Evolutionary conservation across 306 rosid genomes (phyloP).

Genomic region (Oxytropis ochrocephala): DNA sequence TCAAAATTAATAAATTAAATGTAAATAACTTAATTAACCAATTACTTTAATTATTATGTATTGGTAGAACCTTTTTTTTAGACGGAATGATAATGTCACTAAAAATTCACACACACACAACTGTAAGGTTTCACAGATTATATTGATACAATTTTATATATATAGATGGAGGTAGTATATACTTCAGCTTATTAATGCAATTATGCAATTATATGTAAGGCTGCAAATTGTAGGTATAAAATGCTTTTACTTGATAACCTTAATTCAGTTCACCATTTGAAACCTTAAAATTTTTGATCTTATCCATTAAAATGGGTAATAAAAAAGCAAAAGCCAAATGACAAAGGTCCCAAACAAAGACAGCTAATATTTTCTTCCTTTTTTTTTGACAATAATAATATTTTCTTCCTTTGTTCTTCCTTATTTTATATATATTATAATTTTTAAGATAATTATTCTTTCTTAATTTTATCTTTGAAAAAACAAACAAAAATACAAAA

Average conservation of each 20-base stretch:
- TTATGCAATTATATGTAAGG: neutral
- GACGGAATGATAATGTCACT: too few species aligned
- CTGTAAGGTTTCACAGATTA: too few species aligned
- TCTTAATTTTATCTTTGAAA: neutral
- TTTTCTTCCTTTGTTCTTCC: neutral
- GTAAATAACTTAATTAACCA: too few species aligned
- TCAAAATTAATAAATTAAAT: too few species aligned
- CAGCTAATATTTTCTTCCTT: neutral
- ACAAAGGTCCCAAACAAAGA: neutral
- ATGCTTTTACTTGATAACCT: slow-evolving; percentile 1
- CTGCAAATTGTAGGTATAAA: neutral
- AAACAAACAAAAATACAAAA: neutral
- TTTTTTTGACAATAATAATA: neutral
- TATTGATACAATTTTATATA: too few species aligned
- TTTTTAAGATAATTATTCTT: neutral
- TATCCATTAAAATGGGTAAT: neutral
- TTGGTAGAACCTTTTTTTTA: too few species aligned
- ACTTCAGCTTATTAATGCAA: neutral
- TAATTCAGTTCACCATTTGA: neutral
- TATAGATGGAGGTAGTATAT: too few species aligned
- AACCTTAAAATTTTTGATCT: slow-evolving; percentile 6
- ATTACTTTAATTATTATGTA: too few species aligned
- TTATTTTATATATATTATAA: neutral
- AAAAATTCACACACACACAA: too few species aligned
- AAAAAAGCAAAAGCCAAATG: neutral